Evolutionary conservation across 2,329 filamentous ascomycete species (phyloP).

Genomic region (Aspergillus ruber): DNA sequence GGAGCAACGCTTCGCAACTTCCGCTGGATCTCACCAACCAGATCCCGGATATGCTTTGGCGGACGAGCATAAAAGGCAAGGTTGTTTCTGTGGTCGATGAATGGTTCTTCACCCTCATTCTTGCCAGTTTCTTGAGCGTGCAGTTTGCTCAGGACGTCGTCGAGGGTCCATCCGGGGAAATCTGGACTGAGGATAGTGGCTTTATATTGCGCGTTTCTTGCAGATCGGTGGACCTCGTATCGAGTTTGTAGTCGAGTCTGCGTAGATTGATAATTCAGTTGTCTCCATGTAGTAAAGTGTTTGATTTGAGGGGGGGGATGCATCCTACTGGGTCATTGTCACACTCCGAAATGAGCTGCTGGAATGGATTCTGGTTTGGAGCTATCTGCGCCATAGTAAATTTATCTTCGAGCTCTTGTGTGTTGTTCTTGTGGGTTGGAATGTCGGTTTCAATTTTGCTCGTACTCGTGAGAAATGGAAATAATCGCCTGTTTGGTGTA

Average conservation of each 20-base stretch:
- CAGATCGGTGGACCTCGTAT: conserved; percentile 68
- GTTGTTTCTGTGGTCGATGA: conserved; percentile 70
- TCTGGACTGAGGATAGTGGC: conserved; percentile 62
- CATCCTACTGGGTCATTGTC: conserved; percentile 58
- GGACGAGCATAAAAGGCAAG: conserved; percentile 85
- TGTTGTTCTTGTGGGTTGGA: neutral
- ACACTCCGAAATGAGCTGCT: conserved; percentile 64
- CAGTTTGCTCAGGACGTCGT: conserved; percentile 67
- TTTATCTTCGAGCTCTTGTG: neutral
- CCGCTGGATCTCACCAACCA: conserved; percentile 64
- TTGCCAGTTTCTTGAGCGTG: conserved; percentile 38
- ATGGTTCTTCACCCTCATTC: conserved; percentile 57
- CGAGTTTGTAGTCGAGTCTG: conserved; percentile 54
- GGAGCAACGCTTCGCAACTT: conserved; percentile 60
- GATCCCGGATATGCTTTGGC: conserved; percentile 59
- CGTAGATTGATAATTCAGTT: too few species aligned
- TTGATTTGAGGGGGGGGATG: neutral
- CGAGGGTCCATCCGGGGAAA: conserved; percentile 67
- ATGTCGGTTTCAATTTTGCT: neutral
- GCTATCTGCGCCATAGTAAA: conserved; percentile 1
- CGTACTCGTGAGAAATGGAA: neutral
- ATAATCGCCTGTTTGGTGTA: too few species aligned
- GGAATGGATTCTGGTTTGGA: conserved; percentile 58
- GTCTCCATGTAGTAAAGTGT: neutral
- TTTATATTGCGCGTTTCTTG: conserved; percentile 69